Evolutionary conservation across 2,329 filamentous ascomycete species (phyloP), one percentile per base, ranked within the genome.

Genomic region (Colletotrichum eremochloae): DNA sequence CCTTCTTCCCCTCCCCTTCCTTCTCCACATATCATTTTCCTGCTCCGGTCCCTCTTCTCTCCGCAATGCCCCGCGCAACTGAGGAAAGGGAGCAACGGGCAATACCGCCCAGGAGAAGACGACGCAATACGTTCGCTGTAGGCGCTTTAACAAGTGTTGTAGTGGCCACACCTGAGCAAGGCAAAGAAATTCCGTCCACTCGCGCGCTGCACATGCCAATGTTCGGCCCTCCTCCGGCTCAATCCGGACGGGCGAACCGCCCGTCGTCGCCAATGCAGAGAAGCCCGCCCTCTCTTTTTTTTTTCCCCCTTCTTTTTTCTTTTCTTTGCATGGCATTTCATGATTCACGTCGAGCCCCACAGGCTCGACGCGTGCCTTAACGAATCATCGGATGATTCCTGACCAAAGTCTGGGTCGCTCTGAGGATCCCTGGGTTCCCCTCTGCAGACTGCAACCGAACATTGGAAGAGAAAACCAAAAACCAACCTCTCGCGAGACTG

Each of bases 61-160:
- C 66, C 70, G 67, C 60, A 72, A 36, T 60, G 70, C 29, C 50
- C 70, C 66, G 60, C 70, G 63, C 44, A n/a, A 56, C 48, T 38
- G 66, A n/a, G 40, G 24, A 50, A 69, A 48, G 66, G 53, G 52
- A 44, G 66, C 69, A 64, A 63, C 66, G 55, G 53, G 53, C 65
- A 33, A 64, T 44, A 38, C 66, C 46, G 42, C 31, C 33, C 24
- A 68, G 33, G 40, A 68, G 46, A 61, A 57, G 48, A 63, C 63
- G 50, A 67, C 64, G 63, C 48, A 62, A 67, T 67, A 48, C 56
- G 40, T 50, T 58, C 42, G 36, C 12, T 24, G 24, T 18, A 53
- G 62, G 53, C 55, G 55, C 46, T 52, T 42, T 33, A 33, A 58
- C 46, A 42, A 33, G 18, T 31, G 40, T 52, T 56, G 52, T 31